Evolutionary conservation across 2,329 filamentous ascomycete species (phyloP).

Genomic region (Triangularia verruculosa): DNA sequence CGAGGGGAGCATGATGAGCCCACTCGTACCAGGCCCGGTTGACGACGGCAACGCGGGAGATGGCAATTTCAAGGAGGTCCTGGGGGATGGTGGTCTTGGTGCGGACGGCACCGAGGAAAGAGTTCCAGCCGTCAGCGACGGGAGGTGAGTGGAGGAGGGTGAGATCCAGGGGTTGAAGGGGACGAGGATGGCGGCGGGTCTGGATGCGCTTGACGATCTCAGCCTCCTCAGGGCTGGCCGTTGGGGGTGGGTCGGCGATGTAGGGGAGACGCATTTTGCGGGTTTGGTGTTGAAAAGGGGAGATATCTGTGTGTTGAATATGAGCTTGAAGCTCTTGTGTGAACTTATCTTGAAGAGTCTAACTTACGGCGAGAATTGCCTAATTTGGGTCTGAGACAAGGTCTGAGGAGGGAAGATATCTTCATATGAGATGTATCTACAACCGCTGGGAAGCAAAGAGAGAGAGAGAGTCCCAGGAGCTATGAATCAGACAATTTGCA

Average conservation of each 20-base stretch:
- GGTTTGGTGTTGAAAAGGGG: conserved; percentile 20
- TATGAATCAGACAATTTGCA: background rate
- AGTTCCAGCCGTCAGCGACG: conserved; percentile 74
- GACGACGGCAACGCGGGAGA: conserved; percentile 75
- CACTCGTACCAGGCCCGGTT: conserved; percentile 86
- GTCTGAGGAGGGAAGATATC: background rate
- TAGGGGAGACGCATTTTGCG: conserved; percentile 65
- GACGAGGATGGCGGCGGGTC: conserved; percentile 64
- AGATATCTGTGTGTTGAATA: background rate
- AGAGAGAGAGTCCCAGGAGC: background rate
- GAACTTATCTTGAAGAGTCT: background rate
- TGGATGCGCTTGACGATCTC: conserved; percentile 62
- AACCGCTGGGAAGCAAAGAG: background rate
- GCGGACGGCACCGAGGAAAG: conserved; percentile 62
- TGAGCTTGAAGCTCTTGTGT: background rate
- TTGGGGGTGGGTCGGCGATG: conserved; percentile 50
- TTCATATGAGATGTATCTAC: background rate
- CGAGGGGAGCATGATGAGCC: conserved; percentile 72
- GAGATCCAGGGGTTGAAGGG: conserved; percentile 72
- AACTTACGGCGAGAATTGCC: background rate
- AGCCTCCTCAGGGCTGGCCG: conserved; percentile 43
- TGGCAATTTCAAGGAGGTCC: conserved; percentile 71
- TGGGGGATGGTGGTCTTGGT: conserved; percentile 50
- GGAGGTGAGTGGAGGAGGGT: conserved; percentile 71
- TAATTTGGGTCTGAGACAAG: background rate